Percentiles rank a stretch among this genome's conserved stretches.
phyloP scores from a whole-genome alignment of 257 asterid species.

The Capsicum baccatum region DNA sequence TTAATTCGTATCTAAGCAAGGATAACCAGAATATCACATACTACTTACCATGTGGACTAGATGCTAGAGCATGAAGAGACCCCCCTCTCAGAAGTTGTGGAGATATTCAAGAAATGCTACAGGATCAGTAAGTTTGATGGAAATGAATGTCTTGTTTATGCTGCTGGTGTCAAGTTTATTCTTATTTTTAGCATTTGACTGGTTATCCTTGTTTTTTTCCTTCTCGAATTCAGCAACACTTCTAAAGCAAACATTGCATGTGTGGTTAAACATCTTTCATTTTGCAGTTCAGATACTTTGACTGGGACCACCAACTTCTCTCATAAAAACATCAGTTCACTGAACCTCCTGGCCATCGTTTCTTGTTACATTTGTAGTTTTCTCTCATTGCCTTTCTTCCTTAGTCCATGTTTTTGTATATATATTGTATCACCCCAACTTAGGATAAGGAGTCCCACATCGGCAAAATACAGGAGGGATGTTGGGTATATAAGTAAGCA shows the following conservation, averaged over 20 bases:
- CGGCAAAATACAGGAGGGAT: too few relatives aligned
- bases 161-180: not conserved
- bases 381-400: not conserved
- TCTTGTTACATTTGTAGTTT: not conserved
- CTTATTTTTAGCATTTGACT: not conserved
- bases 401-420: not conserved
- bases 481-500: too few relatives aligned
- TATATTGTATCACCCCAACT: too few relatives aligned
- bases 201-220: not conserved
- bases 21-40: not conserved
- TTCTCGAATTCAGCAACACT: not conserved
- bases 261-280: not conserved
- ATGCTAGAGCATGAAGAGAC: not conserved
- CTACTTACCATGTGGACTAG: not conserved
- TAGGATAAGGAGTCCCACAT: too few relatives aligned
- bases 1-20: not conserved
- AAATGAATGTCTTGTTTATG: not conserved
- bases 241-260: not conserved
- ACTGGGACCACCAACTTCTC: not conserved
- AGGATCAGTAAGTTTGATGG: conserved; percentile 12
- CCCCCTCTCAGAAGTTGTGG: not conserved
- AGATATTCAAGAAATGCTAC: conserved; percentile 6
- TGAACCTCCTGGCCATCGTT: not conserved
- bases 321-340: not conserved
- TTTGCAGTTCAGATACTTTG: not conserved